Percentiles rank a stretch among this genome's conserved stretches.
These are phyloP conservation scores for Monascus ruber DNA, from an alignment of 2,329 filamentous ascomycete genomes.

Conservation along the genomic window DNA sequence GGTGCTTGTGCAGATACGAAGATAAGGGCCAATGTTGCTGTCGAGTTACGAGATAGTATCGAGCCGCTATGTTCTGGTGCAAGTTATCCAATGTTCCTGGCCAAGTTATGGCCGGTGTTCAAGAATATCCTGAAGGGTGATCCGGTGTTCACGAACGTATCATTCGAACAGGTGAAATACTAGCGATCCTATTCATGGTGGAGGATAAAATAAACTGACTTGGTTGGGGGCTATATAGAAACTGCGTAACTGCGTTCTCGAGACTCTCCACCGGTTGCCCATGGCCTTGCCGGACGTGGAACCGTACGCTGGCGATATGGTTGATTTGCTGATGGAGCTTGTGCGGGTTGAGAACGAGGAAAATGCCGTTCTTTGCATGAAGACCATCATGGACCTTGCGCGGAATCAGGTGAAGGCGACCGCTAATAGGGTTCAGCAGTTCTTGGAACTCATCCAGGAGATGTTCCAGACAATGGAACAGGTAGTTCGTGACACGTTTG, in stretches of 20 bases:
- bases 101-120: constrained; percentile 82
- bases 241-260: constrained; percentile 83
- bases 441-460: constrained; percentile 84
- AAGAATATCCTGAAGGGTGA: constrained; percentile 72
- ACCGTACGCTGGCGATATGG: constrained; percentile 74
- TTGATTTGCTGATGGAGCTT: constrained; percentile 79
- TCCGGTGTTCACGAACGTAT: constrained; percentile 84
- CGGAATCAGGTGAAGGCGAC: constrained; percentile 81
- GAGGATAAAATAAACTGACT: background rate
- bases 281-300: constrained; percentile 71
- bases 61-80: constrained; percentile 69
- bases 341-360: constrained; percentile 94
- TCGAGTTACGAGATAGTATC: constrained; percentile 79
- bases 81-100: constrained; percentile 69
- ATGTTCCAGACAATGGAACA: constrained; percentile 92
- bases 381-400: constrained; percentile 94
- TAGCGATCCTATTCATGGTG: background rate
- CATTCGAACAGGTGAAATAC: constrained; percentile 65
- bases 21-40: constrained; percentile 69
- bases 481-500: constrained; percentile 90
- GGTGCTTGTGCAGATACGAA: constrained; percentile 53
- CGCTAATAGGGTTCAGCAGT: constrained; percentile 70
- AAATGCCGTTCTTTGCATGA: constrained; percentile 95
- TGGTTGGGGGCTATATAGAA: constrained; percentile 43
- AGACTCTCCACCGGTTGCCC: constrained; percentile 82